Evolutionary conservation across 805 yeast species (phyloP), one percentile per base, ranked within the genome.

Genomic region (Ogataea glucozyma): DNA sequence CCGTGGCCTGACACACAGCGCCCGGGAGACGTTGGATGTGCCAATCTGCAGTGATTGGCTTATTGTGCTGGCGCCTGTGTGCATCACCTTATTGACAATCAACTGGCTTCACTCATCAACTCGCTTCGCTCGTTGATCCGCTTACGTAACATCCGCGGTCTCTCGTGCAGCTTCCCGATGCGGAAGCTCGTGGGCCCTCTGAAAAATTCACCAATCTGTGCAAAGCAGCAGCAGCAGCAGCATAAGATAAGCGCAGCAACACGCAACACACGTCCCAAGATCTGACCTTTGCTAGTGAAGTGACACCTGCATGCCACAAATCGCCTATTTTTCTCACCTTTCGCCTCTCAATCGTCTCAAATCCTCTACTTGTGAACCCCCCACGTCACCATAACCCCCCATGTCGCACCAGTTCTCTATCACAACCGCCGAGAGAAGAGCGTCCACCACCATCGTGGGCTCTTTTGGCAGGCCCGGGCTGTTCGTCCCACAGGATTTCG

Each of bases 381-480:
- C n/a, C n/a, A n/a, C n/a, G n/a, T n/a, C n/a, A n/a, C 32, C 19
- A n/a, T 21, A 19, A 7, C 9, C 24, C 21, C 16, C 20, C 32
- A 58, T 57, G 62, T 43, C 61, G 6, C 62, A 55, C 16, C 65
- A 61, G 22, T 72, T 72, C 52, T 65, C 58, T 3, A 70, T 72
- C 41, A 68, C 80, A 6, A 74, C 70, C 29, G 61, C 72, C 2
- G 66, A 72, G 46, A 63, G 81, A 46, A 61, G 81, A 43, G 79
- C 77, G 4, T 76, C 81, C 1, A 46, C 60, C 0, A 66, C 75
- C 1, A 73, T 76, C 0, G 74, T 65, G 39, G 81, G 80, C 2
- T 73, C 79, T 1, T 58, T 70, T 4, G 79, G 81, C 4, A 68
- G 79, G 47, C 72, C 75, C 3, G 80, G 81, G 0, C 60, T 77